Base-by-base conservation (phyloP, 768 basidiomycete genomes). In the Punctularia strigosozonata region DNA sequence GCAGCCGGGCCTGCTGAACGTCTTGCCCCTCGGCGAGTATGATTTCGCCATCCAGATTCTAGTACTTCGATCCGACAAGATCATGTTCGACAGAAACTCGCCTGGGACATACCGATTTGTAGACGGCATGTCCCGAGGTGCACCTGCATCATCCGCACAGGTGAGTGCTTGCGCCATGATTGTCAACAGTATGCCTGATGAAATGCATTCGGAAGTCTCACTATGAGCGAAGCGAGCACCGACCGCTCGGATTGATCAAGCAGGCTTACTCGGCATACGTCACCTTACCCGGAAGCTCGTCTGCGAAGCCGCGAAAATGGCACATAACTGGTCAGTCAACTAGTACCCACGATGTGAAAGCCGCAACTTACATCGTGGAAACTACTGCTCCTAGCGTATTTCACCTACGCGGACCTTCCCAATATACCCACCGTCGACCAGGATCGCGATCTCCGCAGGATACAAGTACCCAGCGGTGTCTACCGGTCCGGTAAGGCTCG, bases 221-320 rank as follows among this genome's bases (percentile, higher is more conserved):
- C 55, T 70, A 69, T 48, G 73, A 74, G 47, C 63, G 74, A 23
- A 66, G 68, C 41, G 63, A 66, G 10, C 64, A 65, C 35, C 68
- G 69, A 37, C 73, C 75, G 36, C 48, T 63, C 10, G 77, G 77
- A 17, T 62, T 81, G 36, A 71, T 80, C 39, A 80, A 80, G 54
- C 77, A 79, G 51, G 75, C 77, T n/a, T 81, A 81, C 52, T 79
- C 77, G 14, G 77, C 74, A 18, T 76, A 69, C 66, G 73, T 79
- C 12, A n/a, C n/a, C n/a, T n/a, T n/a, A n/a, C 50, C 60, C 18
- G 58, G 64, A 31, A 55, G 63, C 38, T 62, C 63, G 17, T 64
- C 64, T 40, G 55, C 62, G 5, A 62, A 56, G 43, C 71, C 72
- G 34, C 65, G 71, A 49, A 80, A 79, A 56, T 79, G 75, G 75